phyloP scores from a whole-genome alignment of 2,329 filamentous ascomycete species.

The Colletotrichum sp. region DNA sequence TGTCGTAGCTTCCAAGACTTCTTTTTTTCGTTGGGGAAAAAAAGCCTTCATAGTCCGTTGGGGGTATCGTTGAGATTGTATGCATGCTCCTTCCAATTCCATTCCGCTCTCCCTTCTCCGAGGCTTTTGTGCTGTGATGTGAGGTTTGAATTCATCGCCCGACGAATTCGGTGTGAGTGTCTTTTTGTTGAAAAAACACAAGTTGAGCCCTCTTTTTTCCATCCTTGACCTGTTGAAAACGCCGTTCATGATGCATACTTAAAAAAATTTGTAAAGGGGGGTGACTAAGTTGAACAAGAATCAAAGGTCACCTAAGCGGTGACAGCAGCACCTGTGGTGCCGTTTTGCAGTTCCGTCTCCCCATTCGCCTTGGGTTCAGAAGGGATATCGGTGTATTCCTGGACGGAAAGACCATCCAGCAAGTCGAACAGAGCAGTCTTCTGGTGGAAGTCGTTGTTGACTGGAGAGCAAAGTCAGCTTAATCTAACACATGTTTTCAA shows the following conservation, averaged over 20 bases:
- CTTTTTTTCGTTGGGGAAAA: constrained; percentile 15
- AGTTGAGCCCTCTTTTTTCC: constrained; percentile 20
- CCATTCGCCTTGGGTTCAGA: constrained; percentile 29
- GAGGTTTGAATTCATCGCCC: not conserved
- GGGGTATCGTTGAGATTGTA: constrained; percentile 49
- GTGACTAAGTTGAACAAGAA: constrained; percentile 20
- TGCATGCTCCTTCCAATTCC: constrained; percentile 25
- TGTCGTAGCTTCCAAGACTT: constrained; percentile 4
- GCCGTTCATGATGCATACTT: constrained; percentile 23
- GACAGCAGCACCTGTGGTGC: constrained; percentile 14
- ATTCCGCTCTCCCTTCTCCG: constrained; percentile 21
- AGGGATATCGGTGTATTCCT: constrained; percentile 58
- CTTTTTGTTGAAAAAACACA: constrained; percentile 32
- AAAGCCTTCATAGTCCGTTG: constrained; percentile 19
- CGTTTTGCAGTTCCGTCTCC: constrained; percentile 15
- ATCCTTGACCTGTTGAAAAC: constrained; percentile 22
- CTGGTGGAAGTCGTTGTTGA: constrained; percentile 97
- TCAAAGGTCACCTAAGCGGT: constrained; percentile 22
- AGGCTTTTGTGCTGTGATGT: constrained; percentile 24
- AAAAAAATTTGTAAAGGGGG: constrained; percentile 25
- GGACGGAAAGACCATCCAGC: constrained; percentile 78
- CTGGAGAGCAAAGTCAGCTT: constrained; percentile 45
- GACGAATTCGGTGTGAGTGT: constrained; percentile 7
- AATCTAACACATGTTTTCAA: not conserved
- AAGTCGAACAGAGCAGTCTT: constrained; percentile 82